These are phyloP conservation scores for Lathyrus oleraceus DNA, from an alignment of 306 rosid genomes.

Conservation along the genomic window DNA sequence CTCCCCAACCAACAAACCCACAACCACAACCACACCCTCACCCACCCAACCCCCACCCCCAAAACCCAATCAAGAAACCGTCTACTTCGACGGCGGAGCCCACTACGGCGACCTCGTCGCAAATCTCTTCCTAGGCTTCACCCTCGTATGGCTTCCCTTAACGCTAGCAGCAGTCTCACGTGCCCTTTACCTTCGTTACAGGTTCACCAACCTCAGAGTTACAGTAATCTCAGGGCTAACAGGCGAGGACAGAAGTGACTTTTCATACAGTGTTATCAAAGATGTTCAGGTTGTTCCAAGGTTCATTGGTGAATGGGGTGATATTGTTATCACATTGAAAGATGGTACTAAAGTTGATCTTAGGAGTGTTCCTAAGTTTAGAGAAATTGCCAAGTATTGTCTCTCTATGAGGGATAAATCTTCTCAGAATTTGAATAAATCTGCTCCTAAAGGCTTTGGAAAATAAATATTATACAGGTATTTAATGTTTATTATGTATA, in stretches of 20 bases:
- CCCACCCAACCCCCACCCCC: slow-evolving; percentile 15
- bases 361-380: slow-evolving; percentile 81
- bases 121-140: slow-evolving; percentile 75
- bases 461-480: background rate
- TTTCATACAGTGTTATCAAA: slow-evolving; percentile 69
- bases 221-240: slow-evolving; percentile 84
- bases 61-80: slow-evolving; percentile 52
- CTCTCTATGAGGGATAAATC: slow-evolving; percentile 52
- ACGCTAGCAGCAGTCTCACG: slow-evolving; percentile 84
- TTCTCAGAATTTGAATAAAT: slow-evolving; percentile 38
- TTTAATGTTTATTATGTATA: background rate
- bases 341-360: slow-evolving; percentile 90
- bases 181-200: slow-evolving; percentile 70
- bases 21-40: slow-evolving; percentile 12
- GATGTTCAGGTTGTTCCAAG: slow-evolving; percentile 94
- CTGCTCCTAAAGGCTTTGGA: slow-evolving; percentile 63
- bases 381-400: slow-evolving; percentile 83
- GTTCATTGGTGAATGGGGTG: slow-evolving; percentile 96
- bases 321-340: slow-evolving; percentile 70
- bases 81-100: slow-evolving; percentile 97
- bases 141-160: slow-evolving; percentile 83
- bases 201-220: slow-evolving; percentile 89
- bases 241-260: slow-evolving; percentile 83
- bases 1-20: slow-evolving; percentile 67
- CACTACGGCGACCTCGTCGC: slow-evolving; percentile 82